Percentiles rank a stretch among this genome's conserved stretches.
Evolutionary conservation across 305 asterid species (phyloP).

Genomic region (Petunia hybrid): DNA sequence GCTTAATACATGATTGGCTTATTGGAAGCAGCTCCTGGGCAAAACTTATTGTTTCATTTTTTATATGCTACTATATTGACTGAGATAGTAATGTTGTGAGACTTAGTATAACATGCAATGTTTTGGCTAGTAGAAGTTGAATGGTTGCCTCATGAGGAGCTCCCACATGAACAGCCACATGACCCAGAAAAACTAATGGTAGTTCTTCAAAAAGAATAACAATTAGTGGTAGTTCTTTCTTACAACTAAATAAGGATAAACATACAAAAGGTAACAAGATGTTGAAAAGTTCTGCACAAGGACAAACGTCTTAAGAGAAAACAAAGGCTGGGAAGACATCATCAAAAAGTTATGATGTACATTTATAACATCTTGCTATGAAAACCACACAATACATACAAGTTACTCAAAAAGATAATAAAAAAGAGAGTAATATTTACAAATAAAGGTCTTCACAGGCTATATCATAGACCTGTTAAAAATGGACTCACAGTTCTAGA

Average conservation of each 20-base stretch:
- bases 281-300: not conserved
- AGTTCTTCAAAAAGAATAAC: too few relatives aligned
- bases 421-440: not conserved
- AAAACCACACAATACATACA: conserved; percentile 23
- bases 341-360: not conserved
- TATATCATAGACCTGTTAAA: conserved; percentile 8
- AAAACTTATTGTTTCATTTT: too few relatives aligned
- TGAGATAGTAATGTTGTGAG: too few relatives aligned
- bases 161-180: too few relatives aligned
- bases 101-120: too few relatives aligned
- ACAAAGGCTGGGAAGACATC: not conserved
- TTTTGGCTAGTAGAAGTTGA: too few relatives aligned
- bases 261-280: not conserved
- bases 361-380: not conserved
- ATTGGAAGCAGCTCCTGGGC: too few relatives aligned
- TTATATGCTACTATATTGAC: too few relatives aligned
- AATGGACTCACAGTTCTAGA: not conserved
- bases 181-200: too few relatives aligned
- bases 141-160: too few relatives aligned
- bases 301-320: not conserved
- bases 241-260: not conserved
- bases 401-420: not conserved
- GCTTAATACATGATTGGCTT: not conserved
- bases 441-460: conserved; percentile 3
- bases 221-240: not conserved